Conservation (phyloP, 495 filamentous ascomycete species). For the Tuber borchii region DNA sequence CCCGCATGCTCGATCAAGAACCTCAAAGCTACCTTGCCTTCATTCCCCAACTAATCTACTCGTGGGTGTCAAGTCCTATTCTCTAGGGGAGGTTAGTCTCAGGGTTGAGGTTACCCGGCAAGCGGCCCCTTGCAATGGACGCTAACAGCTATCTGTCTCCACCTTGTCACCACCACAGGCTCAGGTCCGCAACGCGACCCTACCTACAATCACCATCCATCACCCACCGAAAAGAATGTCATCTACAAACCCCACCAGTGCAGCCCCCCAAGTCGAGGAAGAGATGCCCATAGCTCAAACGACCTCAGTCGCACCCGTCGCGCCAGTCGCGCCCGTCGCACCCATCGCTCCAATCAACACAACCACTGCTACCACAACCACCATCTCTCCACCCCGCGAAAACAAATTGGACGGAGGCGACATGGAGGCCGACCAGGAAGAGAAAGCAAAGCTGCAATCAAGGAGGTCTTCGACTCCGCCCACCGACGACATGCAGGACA, state of each 20-base stretch:
- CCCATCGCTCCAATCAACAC: conserved; percentile 1
- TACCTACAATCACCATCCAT: conserved; percentile 2
- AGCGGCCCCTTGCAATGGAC: background rate
- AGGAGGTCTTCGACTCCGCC: background rate
- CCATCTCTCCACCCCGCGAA: background rate
- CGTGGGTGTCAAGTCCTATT: background rate
- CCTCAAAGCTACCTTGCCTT: background rate
- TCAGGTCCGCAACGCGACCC: conserved; percentile 1
- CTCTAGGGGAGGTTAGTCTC: background rate
- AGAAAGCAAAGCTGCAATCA: background rate
- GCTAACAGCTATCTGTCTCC: background rate
- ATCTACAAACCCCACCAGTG: background rate
- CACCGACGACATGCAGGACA: conserved; percentile 13
- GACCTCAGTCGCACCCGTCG: background rate
- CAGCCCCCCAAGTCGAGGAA: background rate
- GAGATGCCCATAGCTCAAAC: background rate
- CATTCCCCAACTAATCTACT: background rate
- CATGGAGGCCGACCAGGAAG: background rate
- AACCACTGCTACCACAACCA: background rate
- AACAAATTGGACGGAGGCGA: background rate
- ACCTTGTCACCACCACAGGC: background rate
- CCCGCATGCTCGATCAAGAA: background rate
- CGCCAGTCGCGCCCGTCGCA: background rate
- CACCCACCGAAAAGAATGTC: background rate
- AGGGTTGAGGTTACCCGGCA: background rate